Percentiles rank a stretch among this genome's conserved stretches.
These are phyloP conservation scores for Rhazya stricta DNA, from an alignment of 257 asterid species.

Conservation along the genomic window DNA sequence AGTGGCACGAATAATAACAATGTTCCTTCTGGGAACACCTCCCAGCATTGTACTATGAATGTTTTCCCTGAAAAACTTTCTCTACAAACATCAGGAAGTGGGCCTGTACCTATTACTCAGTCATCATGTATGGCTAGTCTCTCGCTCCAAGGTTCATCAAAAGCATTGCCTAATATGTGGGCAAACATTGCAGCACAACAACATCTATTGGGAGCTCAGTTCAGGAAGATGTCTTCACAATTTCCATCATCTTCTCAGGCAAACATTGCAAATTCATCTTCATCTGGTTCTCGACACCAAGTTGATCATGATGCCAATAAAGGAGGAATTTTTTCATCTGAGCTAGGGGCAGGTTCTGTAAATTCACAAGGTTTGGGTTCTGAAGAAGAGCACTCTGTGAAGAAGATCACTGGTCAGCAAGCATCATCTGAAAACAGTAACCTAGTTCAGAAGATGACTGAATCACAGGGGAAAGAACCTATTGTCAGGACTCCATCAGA, in stretches of 20 bases:
- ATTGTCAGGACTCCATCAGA: slow-evolving; percentile 34
- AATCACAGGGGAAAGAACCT: slow-evolving; percentile 36
- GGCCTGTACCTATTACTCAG: slow-evolving; percentile 33
- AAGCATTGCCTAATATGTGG: slow-evolving; percentile 34
- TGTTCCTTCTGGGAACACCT: slow-evolving; percentile 23
- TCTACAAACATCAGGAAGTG: slow-evolving; percentile 27
- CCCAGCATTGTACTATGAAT: slow-evolving; percentile 30
- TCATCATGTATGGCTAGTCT: slow-evolving; percentile 28
- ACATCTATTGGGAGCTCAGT: slow-evolving; percentile 33
- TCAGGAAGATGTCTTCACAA: slow-evolving; percentile 33
- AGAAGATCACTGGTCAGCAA: slow-evolving; percentile 35
- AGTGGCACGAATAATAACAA: slow-evolving; percentile 28
- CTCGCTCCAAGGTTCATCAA: slow-evolving; percentile 31
- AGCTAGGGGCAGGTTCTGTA: slow-evolving; percentile 24
- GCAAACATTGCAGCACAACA: slow-evolving; percentile 42
- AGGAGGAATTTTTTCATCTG: slow-evolving; percentile 20
- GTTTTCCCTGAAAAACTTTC: slow-evolving; percentile 38
- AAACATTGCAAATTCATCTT: slow-evolving; percentile 48
- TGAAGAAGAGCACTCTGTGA: slow-evolving; percentile 37
- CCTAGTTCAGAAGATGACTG: slow-evolving; percentile 27
- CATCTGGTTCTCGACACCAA: slow-evolving; percentile 31
- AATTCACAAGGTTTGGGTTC: slow-evolving; percentile 30
- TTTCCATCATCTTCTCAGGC: slow-evolving; percentile 35
- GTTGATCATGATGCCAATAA: slow-evolving; percentile 27
- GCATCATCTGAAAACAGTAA: slow-evolving; percentile 26